A percentile compares a stretch with the other conserved stretches of the same genome.
Conservation (phyloP, 139 green algal genomes). For the Tetradesmus lagerheimii region DNA sequence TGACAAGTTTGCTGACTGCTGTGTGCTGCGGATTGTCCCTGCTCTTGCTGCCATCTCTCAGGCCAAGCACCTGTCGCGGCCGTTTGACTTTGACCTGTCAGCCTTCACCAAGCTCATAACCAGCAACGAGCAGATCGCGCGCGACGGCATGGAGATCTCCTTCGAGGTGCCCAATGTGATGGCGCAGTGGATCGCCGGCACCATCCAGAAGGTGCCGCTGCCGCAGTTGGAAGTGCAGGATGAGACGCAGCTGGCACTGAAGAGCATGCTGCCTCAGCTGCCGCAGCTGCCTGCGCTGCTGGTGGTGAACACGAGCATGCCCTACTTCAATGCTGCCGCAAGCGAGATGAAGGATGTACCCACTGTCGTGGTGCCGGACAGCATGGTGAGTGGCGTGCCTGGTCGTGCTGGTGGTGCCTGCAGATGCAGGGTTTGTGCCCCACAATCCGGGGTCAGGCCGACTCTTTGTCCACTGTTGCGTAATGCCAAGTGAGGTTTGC, state of each 20-base stretch:
- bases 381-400: not conserved
- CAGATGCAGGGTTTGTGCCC: too few species aligned
- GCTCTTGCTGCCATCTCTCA: not conserved
- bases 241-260: not conserved
- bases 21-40: not conserved
- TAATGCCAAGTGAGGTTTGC: too few species aligned
- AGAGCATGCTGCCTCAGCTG: not conserved
- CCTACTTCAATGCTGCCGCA: not conserved
- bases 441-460: too few species aligned
- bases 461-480: too few species aligned
- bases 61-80: not conserved
- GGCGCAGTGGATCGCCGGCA: conserved; percentile 21
- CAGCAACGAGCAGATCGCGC: not conserved
- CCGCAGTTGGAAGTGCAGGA: not conserved
- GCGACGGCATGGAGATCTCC: not conserved
- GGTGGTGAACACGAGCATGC: conserved; percentile 2
- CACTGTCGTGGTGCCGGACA: conserved; percentile 22
- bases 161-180: not conserved
- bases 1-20: too few species aligned
- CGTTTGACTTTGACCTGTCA: not conserved
- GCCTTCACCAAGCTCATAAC: not conserved
- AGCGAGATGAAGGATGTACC: not conserved
- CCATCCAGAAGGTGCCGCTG: not conserved
- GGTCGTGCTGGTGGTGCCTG: not conserved
- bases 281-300: not conserved